Percentiles rank a stretch among this genome's conserved stretches.
Evolutionary conservation across 2,329 filamentous ascomycete species (phyloP).

Genomic region (Colletotrichum chlorophyti): DNA sequence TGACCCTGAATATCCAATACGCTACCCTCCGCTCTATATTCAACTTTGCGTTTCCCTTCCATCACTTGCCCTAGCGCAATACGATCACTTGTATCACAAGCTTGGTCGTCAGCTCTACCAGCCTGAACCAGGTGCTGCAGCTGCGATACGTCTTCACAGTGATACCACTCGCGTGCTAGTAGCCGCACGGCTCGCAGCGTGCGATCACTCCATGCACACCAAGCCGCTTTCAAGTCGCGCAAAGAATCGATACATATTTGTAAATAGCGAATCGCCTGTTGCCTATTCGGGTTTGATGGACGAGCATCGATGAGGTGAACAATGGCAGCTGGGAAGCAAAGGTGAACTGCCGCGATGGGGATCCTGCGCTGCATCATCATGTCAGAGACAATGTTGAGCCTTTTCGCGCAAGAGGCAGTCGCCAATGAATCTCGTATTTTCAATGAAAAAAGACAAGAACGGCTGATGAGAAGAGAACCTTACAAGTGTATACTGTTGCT

Average conservation of each 20-base stretch:
- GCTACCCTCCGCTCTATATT: neutral
- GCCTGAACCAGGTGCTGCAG: neutral
- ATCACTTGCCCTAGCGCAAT: neutral
- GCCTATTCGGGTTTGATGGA: conserved; percentile 14
- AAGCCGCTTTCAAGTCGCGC: conserved; percentile 25
- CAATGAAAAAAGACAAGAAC: neutral
- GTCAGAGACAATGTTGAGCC: too few species aligned
- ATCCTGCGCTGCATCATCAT: conserved; percentile 23
- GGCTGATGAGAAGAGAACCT: neutral
- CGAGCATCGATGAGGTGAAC: conserved; percentile 32
- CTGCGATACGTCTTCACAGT: conserved; percentile 22
- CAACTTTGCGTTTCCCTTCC: neutral
- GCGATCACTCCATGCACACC: conserved; percentile 29
- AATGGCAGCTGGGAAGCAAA: conserved; percentile 27
- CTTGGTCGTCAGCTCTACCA: too few species aligned
- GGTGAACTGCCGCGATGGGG: conserved; percentile 32
- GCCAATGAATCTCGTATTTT: too few species aligned
- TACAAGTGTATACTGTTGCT: conserved; percentile 33
- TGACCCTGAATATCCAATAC: neutral
- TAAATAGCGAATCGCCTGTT: conserved; percentile 24
- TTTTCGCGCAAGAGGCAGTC: too few species aligned
- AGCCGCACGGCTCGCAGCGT: conserved; percentile 23
- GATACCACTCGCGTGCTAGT: conserved; percentile 30
- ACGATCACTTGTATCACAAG: too few species aligned
- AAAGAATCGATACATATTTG: conserved; percentile 27